These are phyloP conservation scores for Parsonsia alboflavescens DNA, from an alignment of 257 asterid genomes.

Conservation along the genomic window DNA sequence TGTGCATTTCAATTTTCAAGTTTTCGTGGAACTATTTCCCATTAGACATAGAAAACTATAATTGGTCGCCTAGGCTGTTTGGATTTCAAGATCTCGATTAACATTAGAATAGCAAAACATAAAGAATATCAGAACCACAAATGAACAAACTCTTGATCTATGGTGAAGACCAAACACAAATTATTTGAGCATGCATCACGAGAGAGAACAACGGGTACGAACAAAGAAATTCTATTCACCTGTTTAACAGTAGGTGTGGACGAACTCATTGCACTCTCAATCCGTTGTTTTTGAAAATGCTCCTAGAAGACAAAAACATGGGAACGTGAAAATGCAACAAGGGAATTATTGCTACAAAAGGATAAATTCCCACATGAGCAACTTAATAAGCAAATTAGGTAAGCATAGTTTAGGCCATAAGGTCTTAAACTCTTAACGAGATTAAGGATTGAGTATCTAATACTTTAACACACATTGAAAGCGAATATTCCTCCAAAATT, in stretches of 20 bases:
- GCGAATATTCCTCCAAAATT: not conserved
- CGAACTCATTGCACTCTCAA: slow-evolving; percentile 84
- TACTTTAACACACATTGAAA: not conserved
- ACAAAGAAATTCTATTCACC: slow-evolving; percentile 27
- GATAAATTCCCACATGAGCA: not conserved
- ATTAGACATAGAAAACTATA: not conserved
- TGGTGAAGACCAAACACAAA: not conserved
- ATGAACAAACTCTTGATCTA: not conserved
- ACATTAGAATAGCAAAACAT: not conserved
- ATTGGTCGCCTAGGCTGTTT: not conserved
- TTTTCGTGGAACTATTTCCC: not conserved
- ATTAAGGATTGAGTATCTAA: not conserved
- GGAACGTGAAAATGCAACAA: not conserved
- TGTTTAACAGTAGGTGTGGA: slow-evolving; percentile 82
- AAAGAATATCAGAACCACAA: not conserved
- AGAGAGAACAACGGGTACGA: not conserved
- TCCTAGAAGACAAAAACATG: slow-evolving; percentile 42
- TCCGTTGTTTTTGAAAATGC: slow-evolving; percentile 76
- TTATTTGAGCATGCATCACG: not conserved
- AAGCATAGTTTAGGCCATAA: not conserved
- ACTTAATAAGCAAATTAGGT: not conserved
- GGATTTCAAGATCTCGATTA: not conserved
- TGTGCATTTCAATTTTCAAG: not conserved
- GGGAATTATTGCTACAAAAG: not conserved
- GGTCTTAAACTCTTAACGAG: not conserved